Base-by-base conservation (phyloP, 495 filamentous ascomycete species). In the Talaromyces proteolyticus region DNA sequence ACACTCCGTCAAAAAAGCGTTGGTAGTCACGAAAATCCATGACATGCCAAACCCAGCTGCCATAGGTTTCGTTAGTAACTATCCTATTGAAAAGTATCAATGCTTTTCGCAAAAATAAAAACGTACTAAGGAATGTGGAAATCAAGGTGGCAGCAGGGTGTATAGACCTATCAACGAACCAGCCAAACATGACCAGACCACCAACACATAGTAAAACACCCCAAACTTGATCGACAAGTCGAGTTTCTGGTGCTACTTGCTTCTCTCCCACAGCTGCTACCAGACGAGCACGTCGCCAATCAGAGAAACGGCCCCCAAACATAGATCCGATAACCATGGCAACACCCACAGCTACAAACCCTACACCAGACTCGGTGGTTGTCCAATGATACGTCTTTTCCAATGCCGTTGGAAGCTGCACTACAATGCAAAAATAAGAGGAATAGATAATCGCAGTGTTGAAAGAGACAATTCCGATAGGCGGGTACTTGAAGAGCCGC, bases 171-270 rank as follows among this genome's bases (percentile, higher is more conserved):
- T 57, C 53, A n/a, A 49, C 42, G 22, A 63, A 65, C 62, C 62
- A 68, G 3, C 65, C 65, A 49, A 58, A 68, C 60, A 68, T 62
- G 6, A 63, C 22, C 18, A 53, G 39, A 0, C 62, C 61, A 4
- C 47, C 55, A 1, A 53, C 52, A 14, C 22, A 53, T 18, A 68
- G 29, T 14, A 64, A 16, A 16, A 65, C 51, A 0, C 65, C 64
- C 39, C 39, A 53, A 29, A 65, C 57, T 34, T 67, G 65, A 16
- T 53, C 47, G 3, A 43, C 22, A 10, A 68, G 47, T 20, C 65
- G 44, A 6, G 39, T 55, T 42, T 67, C 64, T 2, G 64, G 60
- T 17, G 52, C 37, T 12, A 56, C 42, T 6, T 52, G 46, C 5
- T 56, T 41, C 6, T 38, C 24, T 16, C 51, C 50, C 2, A 43